Conservation (phyloP, 441 rosid species). For the Bocquillonia castaneifolia region DNA sequence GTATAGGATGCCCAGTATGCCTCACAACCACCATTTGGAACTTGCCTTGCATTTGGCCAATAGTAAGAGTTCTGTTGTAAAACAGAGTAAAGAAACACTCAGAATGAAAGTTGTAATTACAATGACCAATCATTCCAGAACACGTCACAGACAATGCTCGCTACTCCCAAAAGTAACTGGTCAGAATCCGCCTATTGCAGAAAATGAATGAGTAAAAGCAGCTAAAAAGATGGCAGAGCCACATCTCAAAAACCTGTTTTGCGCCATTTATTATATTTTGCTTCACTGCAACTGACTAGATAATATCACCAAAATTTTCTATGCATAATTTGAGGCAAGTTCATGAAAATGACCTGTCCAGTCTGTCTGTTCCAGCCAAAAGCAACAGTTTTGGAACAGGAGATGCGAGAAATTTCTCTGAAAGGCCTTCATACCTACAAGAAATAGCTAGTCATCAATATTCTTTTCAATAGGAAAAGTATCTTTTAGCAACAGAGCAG, state of each 20-base stretch:
- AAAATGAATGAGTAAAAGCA: background rate
- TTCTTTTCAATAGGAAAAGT: conserved; percentile 6
- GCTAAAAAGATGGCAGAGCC: background rate
- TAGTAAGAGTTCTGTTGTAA: conserved; percentile 69
- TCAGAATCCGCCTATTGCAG: no score
- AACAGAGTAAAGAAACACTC: conserved; percentile 11
- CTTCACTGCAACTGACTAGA: background rate
- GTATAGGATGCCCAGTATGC: conserved; percentile 97
- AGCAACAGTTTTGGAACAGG: conserved; percentile 85
- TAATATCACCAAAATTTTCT: background rate
- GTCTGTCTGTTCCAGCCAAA: conserved; percentile 86
- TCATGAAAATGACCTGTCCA: conserved; percentile 57
- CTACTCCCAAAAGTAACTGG: no score
- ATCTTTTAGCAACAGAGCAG: background rate
- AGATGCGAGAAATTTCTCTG: conserved; percentile 75
- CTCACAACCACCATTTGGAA: conserved; percentile 95
- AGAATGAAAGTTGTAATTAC: background rate
- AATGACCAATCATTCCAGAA: background rate
- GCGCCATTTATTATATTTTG: background rate
- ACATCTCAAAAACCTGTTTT: background rate
- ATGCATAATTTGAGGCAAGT: background rate
- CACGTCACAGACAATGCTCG: no score
- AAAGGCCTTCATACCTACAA: conserved; percentile 94
- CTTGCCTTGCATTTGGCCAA: conserved; percentile 99
- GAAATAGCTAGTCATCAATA: background rate